Evolutionary conservation across 352 stramenopile species (phyloP).

Genomic region (Globisporangium mamillatum): DNA sequence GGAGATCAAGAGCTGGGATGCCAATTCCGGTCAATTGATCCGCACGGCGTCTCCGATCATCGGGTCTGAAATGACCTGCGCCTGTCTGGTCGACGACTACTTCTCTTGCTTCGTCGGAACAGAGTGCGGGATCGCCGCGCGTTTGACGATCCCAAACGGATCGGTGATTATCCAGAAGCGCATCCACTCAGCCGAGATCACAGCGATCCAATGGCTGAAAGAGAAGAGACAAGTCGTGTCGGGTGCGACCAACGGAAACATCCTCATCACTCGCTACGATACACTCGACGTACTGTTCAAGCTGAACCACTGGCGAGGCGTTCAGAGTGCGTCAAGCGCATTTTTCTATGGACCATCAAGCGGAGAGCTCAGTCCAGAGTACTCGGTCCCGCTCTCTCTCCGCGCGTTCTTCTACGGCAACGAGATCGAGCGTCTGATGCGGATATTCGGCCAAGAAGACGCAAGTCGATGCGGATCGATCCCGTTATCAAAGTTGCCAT

Average conservation of each 20-base stretch:
- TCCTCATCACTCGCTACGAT: constrained; percentile 32
- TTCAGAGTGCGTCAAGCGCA: constrained; percentile 25
- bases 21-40: constrained; percentile 21
- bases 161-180: constrained; percentile 28
- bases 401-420: constrained; percentile 32
- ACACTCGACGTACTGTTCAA: constrained; percentile 31
- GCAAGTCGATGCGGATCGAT: constrained; percentile 11
- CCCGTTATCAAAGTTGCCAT: constrained; percentile 13
- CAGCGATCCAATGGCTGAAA: constrained; percentile 21
- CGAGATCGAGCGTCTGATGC: constrained; percentile 34
- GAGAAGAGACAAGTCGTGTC: constrained; percentile 24
- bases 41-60: constrained; percentile 23
- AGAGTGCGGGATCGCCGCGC: constrained; percentile 34
- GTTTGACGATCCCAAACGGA: constrained; percentile 33
- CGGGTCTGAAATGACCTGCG: constrained; percentile 30
- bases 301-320: constrained; percentile 42
- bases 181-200: constrained; percentile 26
- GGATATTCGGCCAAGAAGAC: constrained; percentile 24
- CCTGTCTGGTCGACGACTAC: constrained; percentile 29
- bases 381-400: constrained; percentile 30
- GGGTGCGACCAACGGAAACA: constrained; percentile 29
- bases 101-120: constrained; percentile 46
- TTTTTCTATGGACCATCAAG: constrained; percentile 24
- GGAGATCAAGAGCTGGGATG: constrained; percentile 30
- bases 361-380: constrained; percentile 7